Conservation (phyloP, 164 flowering plant genomes). For the Taxillus chinensis region DNA sequence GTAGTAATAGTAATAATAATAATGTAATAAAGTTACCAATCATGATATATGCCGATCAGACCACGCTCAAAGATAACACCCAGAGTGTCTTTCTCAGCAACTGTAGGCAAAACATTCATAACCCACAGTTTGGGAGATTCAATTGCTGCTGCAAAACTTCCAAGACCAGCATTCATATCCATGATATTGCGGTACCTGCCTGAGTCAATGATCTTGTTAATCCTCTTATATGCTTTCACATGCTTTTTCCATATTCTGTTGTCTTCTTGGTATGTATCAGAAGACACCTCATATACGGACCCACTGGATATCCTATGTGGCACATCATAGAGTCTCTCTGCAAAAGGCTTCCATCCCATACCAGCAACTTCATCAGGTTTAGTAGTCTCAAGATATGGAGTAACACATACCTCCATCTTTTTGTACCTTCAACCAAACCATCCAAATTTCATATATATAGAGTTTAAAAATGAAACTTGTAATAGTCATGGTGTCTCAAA, state of each 20-base stretch:
- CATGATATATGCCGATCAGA: conserved; percentile 51
- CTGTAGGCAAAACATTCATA: conserved; percentile 57
- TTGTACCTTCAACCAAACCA: conserved; percentile 25
- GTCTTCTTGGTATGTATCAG: conserved; percentile 28
- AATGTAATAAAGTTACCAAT: conserved; percentile 26
- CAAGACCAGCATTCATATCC: conserved; percentile 54
- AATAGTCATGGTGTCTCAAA: too few relatives aligned
- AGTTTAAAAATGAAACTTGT: too few relatives aligned
- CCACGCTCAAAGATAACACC: conserved; percentile 40
- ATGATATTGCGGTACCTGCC: conserved; percentile 45
- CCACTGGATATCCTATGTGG: conserved; percentile 35
- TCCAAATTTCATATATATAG: neutral
- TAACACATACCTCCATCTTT: conserved; percentile 42
- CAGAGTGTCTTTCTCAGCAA: conserved; percentile 37
- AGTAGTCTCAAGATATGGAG: conserved; percentile 29
- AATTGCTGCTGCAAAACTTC: conserved; percentile 52
- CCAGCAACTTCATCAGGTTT: conserved; percentile 22
- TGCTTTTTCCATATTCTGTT: conserved; percentile 33
- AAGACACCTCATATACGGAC: conserved; percentile 28
- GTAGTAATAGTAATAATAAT: too few relatives aligned
- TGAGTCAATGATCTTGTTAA: conserved; percentile 30
- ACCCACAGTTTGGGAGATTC: conserved; percentile 45
- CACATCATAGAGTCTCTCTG: conserved; percentile 34
- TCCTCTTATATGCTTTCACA: conserved; percentile 35
- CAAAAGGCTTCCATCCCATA: conserved; percentile 27